phyloP scores from a whole-genome alignment of 2,329 filamentous ascomycete genomes.

The Scytalidium sp. region DNA sequence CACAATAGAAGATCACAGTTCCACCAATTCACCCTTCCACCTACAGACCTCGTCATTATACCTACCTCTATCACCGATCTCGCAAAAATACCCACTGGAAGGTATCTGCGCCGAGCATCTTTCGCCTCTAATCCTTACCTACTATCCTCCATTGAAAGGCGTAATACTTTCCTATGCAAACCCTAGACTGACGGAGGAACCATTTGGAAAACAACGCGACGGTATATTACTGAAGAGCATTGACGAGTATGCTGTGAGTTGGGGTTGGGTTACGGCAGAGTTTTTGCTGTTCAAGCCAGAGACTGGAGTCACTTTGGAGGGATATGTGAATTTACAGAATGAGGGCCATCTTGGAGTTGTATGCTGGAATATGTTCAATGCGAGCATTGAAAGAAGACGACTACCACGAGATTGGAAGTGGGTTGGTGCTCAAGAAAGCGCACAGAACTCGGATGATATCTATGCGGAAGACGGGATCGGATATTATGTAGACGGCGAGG shows the following conservation, averaged over 20 bases:
- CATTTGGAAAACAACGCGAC: conserved; percentile 48
- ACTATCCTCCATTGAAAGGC: conserved; percentile 68
- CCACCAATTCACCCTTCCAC: conserved; percentile 64
- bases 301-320: conserved; percentile 72
- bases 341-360: conserved; percentile 86
- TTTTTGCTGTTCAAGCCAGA: conserved; percentile 79
- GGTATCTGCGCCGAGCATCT: conserved; percentile 72
- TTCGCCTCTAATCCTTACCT: conserved; percentile 71
- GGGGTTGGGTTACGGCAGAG: conserved; percentile 84
- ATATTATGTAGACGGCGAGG: conserved; percentile 72
- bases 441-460: conserved; percentile 29
- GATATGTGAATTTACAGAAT: conserved; percentile 79
- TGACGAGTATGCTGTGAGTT: conserved; percentile 83
- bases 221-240: conserved; percentile 50
- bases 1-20: conserved; percentile 6
- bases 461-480: conserved; percentile 58
- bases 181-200: conserved; percentile 59
- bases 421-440: conserved; percentile 49
- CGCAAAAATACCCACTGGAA: conserved; percentile 67
- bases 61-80: conserved; percentile 69
- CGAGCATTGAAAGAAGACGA: conserved; percentile 74
- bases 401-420: conserved; percentile 80
- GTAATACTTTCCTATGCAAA: conserved; percentile 75
- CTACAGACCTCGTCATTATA: conserved; percentile 79
- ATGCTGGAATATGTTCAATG: conserved; percentile 90